Evolutionary conservation across 176 grass and related monocot species (phyloP), one percentile per base, ranked within the genome.

Genomic region (Aegilops bicornis): DNA sequence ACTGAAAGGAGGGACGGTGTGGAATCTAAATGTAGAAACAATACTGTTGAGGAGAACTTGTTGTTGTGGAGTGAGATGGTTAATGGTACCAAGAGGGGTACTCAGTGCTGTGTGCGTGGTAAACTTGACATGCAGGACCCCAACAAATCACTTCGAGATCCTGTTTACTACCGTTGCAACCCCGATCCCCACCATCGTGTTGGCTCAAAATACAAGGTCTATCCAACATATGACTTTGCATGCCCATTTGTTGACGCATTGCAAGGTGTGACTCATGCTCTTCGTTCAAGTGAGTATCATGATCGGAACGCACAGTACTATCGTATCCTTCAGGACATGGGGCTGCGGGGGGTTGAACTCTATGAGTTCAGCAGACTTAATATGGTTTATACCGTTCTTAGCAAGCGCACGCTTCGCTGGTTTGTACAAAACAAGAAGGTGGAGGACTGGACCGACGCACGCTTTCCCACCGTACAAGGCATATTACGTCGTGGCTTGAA

Each of bases 191-290:
- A 98, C 60, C 96, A 95, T 59, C 89, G 90, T 35, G 89, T 94
- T 76, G 96, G 93, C 75, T 89, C 93, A 32, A 82, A 94, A 73
- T 98, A 95, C 86, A 98, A 92, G 82, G 91, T 89, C 20, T 98
- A 94, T 84, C 96, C 96, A 60, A 95, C 89, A 6, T 98, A 98
- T 86, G 93, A 98, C 76, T 95, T 98, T 86, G 93, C 96, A 80
- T 98, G 96, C 50, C 93, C 96, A 24, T 98, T 94, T 79, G 96
- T 95, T 36, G 93, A 98, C 86, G 86, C 93, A 3, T 73, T 78
- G 19, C 91, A 98, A 77, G 96, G 93, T 2, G 82, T 91, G 25
- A 92, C 96, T 25, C 91, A 95, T 90, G 93, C 91, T 70, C 90
- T 98, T 45, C 86, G 93, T 27, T 95, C 88, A 83, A 98, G 96